A percentile compares a stretch with the other conserved stretches of the same genome.
phyloP scores from a whole-genome alignment of 2,329 filamentous ascomycete genomes.

The Monosporascus sp. region DNA sequence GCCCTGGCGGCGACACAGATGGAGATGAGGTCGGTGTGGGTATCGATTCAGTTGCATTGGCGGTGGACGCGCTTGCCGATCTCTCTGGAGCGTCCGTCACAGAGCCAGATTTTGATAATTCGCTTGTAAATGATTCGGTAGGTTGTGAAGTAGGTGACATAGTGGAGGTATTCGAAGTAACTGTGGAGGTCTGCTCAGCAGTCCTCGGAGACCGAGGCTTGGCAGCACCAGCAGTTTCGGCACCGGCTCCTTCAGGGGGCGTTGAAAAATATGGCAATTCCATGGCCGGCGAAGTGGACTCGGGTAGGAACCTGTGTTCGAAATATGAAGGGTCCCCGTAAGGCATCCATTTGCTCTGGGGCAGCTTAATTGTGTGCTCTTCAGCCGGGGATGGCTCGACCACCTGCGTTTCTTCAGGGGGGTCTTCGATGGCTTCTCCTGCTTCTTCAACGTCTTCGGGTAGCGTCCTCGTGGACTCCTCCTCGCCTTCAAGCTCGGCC shows the following conservation, averaged over 20 bases:
- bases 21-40: not conserved
- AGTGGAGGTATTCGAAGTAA: constrained; percentile 9
- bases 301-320: constrained; percentile 12
- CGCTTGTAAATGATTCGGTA: not conserved
- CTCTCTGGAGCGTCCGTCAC: constrained; percentile 2
- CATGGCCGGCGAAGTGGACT: constrained; percentile 11
- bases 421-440: constrained; percentile 12
- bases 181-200: constrained; percentile 8
- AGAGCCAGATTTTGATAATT: not conserved
- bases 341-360: constrained; percentile 19
- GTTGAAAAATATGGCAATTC: constrained; percentile 9
- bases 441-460: constrained; percentile 29
- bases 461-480: constrained; percentile 28
- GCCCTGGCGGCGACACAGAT: constrained; percentile 8
- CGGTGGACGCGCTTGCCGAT: constrained; percentile 3
- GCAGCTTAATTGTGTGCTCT: constrained; percentile 9
- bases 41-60: constrained; percentile 4
- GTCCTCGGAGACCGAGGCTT: constrained; percentile 9
- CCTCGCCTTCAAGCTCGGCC: constrained; percentile 56
- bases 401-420: constrained; percentile 14
- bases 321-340: constrained; percentile 26
- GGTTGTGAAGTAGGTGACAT: constrained; percentile 3
- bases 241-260: constrained; percentile 6
- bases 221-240: constrained; percentile 5
- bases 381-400: constrained; percentile 16